Percentiles rank a stretch among this genome's conserved stretches.
phyloP scores from a whole-genome alignment of 202 grass and related monocot genomes.

The Zizania palustris region DNA sequence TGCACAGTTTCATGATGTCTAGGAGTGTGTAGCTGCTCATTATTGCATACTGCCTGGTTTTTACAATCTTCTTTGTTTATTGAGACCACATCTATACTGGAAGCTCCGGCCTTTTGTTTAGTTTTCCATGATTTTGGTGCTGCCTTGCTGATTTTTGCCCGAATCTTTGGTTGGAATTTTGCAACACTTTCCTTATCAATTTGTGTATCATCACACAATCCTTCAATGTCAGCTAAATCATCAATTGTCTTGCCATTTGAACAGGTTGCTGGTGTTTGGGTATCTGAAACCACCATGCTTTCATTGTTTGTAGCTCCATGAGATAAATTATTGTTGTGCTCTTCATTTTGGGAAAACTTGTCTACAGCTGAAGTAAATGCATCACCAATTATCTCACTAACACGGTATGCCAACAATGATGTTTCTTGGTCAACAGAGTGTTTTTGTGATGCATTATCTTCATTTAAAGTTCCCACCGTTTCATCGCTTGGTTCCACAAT shows the following conservation, averaged over 20 bases:
- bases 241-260: constrained; percentile 32
- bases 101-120: constrained; percentile 34
- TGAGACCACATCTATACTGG: background rate
- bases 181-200: constrained; percentile 44
- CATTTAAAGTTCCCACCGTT: constrained; percentile 10
- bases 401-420: constrained; percentile 5
- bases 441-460: constrained; percentile 34
- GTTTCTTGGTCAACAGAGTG: constrained; percentile 2
- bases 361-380: constrained; percentile 5
- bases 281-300: constrained; percentile 38
- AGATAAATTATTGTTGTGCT: background rate
- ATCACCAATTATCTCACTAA: constrained; percentile 2
- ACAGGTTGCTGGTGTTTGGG: constrained; percentile 23
- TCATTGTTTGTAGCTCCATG: constrained; percentile 23
- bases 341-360: constrained; percentile 34
- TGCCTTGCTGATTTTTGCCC: constrained; percentile 31
- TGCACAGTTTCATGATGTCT: constrained; percentile 32
- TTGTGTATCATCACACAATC: constrained; percentile 25
- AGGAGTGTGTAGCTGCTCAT: constrained; percentile 23
- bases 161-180: constrained; percentile 37
- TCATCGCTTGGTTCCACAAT: constrained; percentile 11
- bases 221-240: constrained; percentile 44
- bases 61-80: constrained; percentile 25
- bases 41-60: constrained; percentile 15
- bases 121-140: constrained; percentile 29